Conservation (phyloP, 495 filamentous ascomycete genomes). For the Thermothielavioides terrestris region DNA sequence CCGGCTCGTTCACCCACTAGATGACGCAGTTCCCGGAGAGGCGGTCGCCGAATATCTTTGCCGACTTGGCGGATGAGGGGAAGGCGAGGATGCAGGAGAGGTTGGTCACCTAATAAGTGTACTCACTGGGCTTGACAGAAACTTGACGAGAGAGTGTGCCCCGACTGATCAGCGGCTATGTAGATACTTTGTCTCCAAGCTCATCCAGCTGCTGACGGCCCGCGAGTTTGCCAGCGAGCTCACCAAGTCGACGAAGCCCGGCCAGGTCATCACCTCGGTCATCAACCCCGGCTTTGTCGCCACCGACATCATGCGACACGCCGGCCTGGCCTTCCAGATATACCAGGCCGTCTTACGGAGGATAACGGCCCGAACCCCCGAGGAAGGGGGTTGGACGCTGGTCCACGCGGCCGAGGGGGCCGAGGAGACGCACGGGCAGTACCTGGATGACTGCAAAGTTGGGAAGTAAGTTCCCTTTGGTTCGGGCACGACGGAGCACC, state of each 20-base stretch:
- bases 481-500: no score
- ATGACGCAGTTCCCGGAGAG: slow-evolving; percentile 28
- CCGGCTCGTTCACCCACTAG: slow-evolving; percentile 26
- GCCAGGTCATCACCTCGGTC: slow-evolving; percentile 22
- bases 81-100: slow-evolving; percentile 23
- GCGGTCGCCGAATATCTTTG: slow-evolving; percentile 21
- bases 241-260: slow-evolving; percentile 17
- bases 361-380: not conserved
- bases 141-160: not conserved
- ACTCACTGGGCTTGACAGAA: not conserved
- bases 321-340: not conserved
- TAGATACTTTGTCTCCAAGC: slow-evolving; percentile 31
- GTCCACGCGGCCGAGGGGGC: slow-evolving; percentile 10
- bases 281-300: slow-evolving; percentile 27
- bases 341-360: not conserved
- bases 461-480: slow-evolving; percentile 7
- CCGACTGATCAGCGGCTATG: not conserved
- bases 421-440: slow-evolving; percentile 23
- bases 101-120: slow-evolving; percentile 8
- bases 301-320: slow-evolving; percentile 24
- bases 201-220: slow-evolving; percentile 25
- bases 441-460: slow-evolving; percentile 25
- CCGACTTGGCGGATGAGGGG: slow-evolving; percentile 16
- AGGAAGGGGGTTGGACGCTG: not conserved
- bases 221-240: slow-evolving; percentile 26